Conservation (phyloP, 2,329 filamentous ascomycete genomes). For the Aspergillus novoparasiticus region DNA sequence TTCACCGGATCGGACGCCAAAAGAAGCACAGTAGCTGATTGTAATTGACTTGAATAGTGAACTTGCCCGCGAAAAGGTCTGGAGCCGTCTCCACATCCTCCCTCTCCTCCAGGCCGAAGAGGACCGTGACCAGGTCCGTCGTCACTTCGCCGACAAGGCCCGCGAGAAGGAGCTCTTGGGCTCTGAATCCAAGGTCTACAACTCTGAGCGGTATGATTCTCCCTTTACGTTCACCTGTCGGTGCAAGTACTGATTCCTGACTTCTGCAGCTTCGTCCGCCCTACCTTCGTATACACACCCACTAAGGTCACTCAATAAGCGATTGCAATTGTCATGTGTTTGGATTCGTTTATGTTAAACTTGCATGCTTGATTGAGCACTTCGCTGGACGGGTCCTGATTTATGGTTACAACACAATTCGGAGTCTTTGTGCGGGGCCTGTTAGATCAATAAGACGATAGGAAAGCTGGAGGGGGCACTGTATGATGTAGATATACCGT, state of each 20-base stretch:
- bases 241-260: constrained; percentile 10
- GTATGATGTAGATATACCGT: constrained; percentile 40
- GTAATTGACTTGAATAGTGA: constrained; percentile 60
- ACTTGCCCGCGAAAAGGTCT: constrained; percentile 95
- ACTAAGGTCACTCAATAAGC: constrained; percentile 60
- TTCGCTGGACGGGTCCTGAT: constrained; percentile 10
- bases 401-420: constrained; percentile 8
- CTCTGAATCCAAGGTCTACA: constrained; percentile 79
- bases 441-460: constrained; percentile 7
- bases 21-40: neutral
- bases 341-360: constrained; percentile 7
- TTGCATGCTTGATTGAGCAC: constrained; percentile 10
- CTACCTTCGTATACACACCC: constrained; percentile 77
- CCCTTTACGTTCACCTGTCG: neutral
- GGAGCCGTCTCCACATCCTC: constrained; percentile 92
- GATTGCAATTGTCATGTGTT: constrained; percentile 12
- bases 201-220: constrained; percentile 75
- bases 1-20: neutral
- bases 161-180: constrained; percentile 90
- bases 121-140: constrained; percentile 89
- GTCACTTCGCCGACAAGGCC: constrained; percentile 81
- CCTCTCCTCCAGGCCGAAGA: constrained; percentile 94
- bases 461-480: constrained; percentile 11
- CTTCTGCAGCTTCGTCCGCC: constrained; percentile 71
- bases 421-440: constrained; percentile 6